Evolutionary conservation across 768 basidiomycete genomes (phyloP), one percentile per base, ranked within the genome.

Genomic region (Tricholoma terreum): DNA sequence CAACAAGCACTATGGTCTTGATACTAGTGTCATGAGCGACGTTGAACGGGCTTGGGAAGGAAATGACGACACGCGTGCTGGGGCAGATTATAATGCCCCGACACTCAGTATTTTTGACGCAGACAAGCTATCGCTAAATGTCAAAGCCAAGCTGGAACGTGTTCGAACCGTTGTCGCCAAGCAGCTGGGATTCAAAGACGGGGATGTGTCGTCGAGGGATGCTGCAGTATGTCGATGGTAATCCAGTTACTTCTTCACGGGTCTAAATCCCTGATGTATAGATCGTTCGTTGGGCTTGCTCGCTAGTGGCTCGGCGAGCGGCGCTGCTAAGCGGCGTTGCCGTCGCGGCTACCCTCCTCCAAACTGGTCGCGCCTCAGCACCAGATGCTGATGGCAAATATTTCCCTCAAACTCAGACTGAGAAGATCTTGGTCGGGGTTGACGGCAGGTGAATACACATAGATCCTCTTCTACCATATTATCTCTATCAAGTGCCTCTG

Each of bases 1-100:
- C 60, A 98, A 99, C 75, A 82, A 80, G 21, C 96, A 97, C 64
- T 99, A 96, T 74, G 97, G 94, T 1, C 75, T 98, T 57, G 97
- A 99, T 73, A 92, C 95, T 0, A 92, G 94, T n/a, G 79, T 95
- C 56, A 84, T 97, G 79, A 94, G 90, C 49, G 84, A 82, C 35
- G 77, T 94, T 45, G 92, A 94, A 69, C 82, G 79, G 53, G 87
- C 89, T 15, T 92, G 89, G 89, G 77, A 80, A 54, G 80, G 79
- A 60, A 33, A 74, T 70, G 51, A 57, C 55, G 35, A 66, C 59
- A 31, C 62, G 58, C 30, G 61, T 6, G 22, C 10, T 19, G 40
- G 61, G 40, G 75, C 63, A 34, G 62, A 63, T n/a, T 71, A 67
- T 52, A 59, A 63, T 12, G 67, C 69, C 14, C 79, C 80, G 8